These are phyloP conservation scores for Capsella bursapastoris DNA, from an alignment of 345 rosid species.

Conservation along the genomic window DNA sequence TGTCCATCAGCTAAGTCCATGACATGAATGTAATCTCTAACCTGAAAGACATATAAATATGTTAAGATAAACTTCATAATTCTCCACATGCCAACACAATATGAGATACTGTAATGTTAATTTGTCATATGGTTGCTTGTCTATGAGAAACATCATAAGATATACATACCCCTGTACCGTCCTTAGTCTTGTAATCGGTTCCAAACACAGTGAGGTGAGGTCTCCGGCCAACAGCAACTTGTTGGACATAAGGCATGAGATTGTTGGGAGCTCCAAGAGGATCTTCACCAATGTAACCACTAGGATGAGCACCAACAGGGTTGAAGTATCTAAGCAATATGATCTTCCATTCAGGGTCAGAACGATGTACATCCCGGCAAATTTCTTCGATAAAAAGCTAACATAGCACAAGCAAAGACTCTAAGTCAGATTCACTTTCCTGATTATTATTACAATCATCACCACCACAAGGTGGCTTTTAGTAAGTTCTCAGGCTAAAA, in stretches of 20 bases:
- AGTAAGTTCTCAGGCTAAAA: conserved; percentile 7
- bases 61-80: neutral
- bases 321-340: conserved; percentile 92
- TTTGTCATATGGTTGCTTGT: neutral
- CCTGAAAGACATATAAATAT: conserved; percentile 48
- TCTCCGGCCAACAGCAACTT: conserved; percentile 93
- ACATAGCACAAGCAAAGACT: conserved; percentile 37
- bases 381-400: conserved; percentile 90
- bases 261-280: conserved; percentile 94
- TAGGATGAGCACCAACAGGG: conserved; percentile 98
- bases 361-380: conserved; percentile 66
- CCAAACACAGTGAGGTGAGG: conserved; percentile 82
- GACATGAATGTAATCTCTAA: conserved; percentile 96
- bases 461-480: neutral
- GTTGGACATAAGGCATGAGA: conserved; percentile 97
- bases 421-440: conserved; percentile 22
- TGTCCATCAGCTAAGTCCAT: conserved; percentile 95
- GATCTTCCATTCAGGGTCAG: conserved; percentile 90
- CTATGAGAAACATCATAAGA: neutral
- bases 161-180: conserved; percentile 95
- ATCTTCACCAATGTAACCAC: conserved; percentile 94
- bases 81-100: neutral
- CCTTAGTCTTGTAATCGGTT: conserved; percentile 80
- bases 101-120: neutral
- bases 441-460: neutral